A percentile compares a stretch with the other conserved stretches of the same genome.
These are phyloP conservation scores for Daedalea quercina DNA, from an alignment of 768 basidiomycete species.

Conservation along the genomic window DNA sequence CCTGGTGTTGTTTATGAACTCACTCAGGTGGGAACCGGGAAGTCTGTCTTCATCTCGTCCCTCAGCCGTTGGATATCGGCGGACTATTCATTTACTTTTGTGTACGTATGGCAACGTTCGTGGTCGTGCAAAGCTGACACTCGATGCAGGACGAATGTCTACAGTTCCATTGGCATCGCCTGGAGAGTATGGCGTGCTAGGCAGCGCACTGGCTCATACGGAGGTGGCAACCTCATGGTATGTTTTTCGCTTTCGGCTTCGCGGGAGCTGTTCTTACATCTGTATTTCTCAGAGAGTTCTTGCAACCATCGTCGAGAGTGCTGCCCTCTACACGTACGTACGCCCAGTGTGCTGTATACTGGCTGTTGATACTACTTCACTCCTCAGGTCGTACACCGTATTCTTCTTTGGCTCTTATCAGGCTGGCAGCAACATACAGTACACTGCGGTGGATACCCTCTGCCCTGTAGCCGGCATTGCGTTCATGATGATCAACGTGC, in stretches of 20 bases:
- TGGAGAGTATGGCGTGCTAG: neutral
- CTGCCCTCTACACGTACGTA: neutral
- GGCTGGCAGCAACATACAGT: neutral
- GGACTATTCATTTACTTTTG: neutral
- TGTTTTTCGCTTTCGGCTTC: neutral
- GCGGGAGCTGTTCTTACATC: neutral
- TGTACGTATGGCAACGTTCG: neutral
- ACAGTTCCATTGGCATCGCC: neutral
- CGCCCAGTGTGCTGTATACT: neutral
- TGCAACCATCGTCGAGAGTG: neutral
- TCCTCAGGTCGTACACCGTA: neutral
- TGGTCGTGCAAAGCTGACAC: neutral
- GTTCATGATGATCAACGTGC: constrained; percentile 12
- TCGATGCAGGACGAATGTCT: neutral
- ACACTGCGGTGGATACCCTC: neutral
- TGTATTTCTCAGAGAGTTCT: neutral
- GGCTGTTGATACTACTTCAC: neutral
- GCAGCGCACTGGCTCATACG: neutral
- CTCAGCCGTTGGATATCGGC: neutral
- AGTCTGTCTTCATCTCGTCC: neutral
- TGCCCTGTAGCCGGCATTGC: constrained; percentile 5
- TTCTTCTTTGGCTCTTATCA: constrained; percentile 1
- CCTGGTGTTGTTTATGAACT: neutral
- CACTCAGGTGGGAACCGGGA: neutral
- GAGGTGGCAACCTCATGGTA: constrained; percentile 1